phyloP scores from a whole-genome alignment of 2,329 filamentous ascomycete species.

The Talaromyces albobiverticillius region DNA sequence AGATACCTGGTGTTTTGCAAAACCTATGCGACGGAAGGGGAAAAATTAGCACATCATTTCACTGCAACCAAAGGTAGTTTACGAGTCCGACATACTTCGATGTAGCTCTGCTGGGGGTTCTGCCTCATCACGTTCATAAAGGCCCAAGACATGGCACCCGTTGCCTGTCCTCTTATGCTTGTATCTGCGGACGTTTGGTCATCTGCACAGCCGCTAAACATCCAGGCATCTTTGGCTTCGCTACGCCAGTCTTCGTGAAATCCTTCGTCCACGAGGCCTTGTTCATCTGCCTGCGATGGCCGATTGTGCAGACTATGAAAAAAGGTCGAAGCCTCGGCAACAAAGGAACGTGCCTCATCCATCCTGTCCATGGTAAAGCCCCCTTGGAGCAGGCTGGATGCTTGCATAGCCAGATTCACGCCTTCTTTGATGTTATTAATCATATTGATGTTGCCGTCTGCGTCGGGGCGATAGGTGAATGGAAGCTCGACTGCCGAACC shows the following conservation, averaged over 20 bases:
- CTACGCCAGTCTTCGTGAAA: constrained; percentile 45
- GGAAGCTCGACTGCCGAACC: constrained; percentile 60
- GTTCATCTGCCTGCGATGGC: constrained; percentile 44
- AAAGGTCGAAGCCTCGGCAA: constrained; percentile 12
- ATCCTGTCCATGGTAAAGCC: constrained; percentile 27
- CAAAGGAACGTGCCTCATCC: constrained; percentile 13
- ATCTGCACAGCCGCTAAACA: constrained; percentile 52
- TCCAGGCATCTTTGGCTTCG: constrained; percentile 49
- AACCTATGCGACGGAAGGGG: constrained; percentile 17
- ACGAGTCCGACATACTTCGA: constrained; percentile 8
- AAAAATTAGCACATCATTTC: not conserved
- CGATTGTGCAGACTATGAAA: constrained; percentile 14
- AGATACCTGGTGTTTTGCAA: constrained; percentile 26
- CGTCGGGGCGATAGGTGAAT: constrained; percentile 56
- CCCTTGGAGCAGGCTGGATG: constrained; percentile 49
- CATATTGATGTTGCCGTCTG: constrained; percentile 55
- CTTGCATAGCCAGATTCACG: constrained; percentile 49
- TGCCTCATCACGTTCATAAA: constrained; percentile 15
- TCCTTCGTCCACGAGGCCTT: constrained; percentile 45
- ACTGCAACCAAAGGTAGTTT: not conserved
- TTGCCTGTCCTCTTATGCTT: constrained; percentile 39
- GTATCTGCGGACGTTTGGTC: constrained; percentile 53
- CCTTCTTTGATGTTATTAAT: constrained; percentile 56
- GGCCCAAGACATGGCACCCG: constrained; percentile 19
- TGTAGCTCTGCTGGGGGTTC: constrained; percentile 11